A percentile compares a stretch with the other conserved stretches of the same genome.
These are phyloP conservation scores for Thermoascus crustaceus DNA, from an alignment of 2,329 filamentous ascomycete genomes.

Conservation along the genomic window DNA sequence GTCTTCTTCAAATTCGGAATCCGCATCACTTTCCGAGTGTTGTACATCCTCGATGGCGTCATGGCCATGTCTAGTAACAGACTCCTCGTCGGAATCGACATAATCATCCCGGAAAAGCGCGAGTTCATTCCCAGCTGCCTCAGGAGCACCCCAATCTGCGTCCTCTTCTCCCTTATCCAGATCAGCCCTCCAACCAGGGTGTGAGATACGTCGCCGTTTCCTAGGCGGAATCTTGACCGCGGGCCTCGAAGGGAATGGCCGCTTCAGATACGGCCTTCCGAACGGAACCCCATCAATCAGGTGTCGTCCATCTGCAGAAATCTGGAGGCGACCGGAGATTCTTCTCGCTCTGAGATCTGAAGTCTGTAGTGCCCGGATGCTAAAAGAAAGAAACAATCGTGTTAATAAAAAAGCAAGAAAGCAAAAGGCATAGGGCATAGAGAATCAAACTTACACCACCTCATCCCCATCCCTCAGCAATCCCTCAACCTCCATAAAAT, in stretches of 20 bases:
- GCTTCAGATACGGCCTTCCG: constrained; percentile 61
- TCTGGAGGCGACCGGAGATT: constrained; percentile 71
- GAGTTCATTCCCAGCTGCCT: constrained; percentile 14
- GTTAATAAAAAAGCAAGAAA: not conserved
- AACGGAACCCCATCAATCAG: constrained; percentile 80
- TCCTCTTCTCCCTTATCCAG: constrained; percentile 19
- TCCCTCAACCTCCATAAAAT: constrained; percentile 65
- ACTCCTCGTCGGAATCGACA: constrained; percentile 25
- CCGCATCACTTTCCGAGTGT: constrained; percentile 22
- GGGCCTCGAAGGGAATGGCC: constrained; percentile 52
- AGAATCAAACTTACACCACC: constrained; percentile 54
- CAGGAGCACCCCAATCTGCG: constrained; percentile 23
- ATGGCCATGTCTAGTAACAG: constrained; percentile 27
- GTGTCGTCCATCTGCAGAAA: constrained; percentile 67
- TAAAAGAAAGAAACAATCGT: constrained; percentile 25
- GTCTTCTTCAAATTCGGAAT: constrained; percentile 27
- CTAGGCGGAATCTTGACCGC: constrained; percentile 62
- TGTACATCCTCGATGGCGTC: constrained; percentile 20
- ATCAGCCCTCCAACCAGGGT: constrained; percentile 17
- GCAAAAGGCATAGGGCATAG: constrained; percentile 3
- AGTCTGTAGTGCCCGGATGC: constrained; percentile 68
- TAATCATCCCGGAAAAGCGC: constrained; percentile 15
- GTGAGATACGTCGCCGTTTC: constrained; percentile 51
- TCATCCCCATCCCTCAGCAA: constrained; percentile 77
- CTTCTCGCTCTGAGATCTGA: constrained; percentile 66